These are phyloP conservation scores for Fraxinus sp. DNA, from an alignment of 305 asterid genomes.

Conservation along the genomic window DNA sequence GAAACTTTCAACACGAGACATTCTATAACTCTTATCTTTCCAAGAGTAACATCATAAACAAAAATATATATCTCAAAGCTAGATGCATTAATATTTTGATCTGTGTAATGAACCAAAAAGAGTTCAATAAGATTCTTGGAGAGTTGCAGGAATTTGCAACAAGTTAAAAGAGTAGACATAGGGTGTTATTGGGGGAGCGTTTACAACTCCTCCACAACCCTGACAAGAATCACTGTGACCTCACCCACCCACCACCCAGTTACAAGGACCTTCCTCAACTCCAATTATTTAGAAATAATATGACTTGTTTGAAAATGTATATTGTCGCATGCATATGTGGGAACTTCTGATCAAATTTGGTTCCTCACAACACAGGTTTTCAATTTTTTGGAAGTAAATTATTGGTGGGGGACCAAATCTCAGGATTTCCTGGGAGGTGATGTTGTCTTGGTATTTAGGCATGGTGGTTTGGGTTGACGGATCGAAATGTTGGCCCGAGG, in stretches of 20 bases:
- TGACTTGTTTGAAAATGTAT: neutral
- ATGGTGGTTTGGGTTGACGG: neutral
- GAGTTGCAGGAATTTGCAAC: neutral
- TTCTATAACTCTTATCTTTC: neutral
- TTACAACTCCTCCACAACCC: neutral
- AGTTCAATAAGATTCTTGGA: constrained; percentile 15
- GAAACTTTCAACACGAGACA: neutral
- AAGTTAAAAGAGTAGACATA: neutral
- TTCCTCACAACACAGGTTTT: neutral
- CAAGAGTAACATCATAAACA: constrained; percentile 13
- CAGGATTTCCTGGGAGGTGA: neutral
- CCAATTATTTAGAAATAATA: neutral
- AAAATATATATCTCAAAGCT: constrained; percentile 4
- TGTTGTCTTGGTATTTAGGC: neutral
- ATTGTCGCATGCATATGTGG: neutral
- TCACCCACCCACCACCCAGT: neutral
- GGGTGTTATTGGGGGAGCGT: neutral
- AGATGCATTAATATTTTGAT: neutral
- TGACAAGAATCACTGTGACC: neutral
- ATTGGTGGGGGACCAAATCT: neutral
- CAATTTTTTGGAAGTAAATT: neutral
- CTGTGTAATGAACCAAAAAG: neutral
- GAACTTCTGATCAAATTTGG: neutral
- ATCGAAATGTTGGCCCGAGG: neutral
- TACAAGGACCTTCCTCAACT: neutral